These are phyloP conservation scores for Lactifluus subvellereus DNA, from an alignment of 768 basidiomycete species.

Conservation along the genomic window DNA sequence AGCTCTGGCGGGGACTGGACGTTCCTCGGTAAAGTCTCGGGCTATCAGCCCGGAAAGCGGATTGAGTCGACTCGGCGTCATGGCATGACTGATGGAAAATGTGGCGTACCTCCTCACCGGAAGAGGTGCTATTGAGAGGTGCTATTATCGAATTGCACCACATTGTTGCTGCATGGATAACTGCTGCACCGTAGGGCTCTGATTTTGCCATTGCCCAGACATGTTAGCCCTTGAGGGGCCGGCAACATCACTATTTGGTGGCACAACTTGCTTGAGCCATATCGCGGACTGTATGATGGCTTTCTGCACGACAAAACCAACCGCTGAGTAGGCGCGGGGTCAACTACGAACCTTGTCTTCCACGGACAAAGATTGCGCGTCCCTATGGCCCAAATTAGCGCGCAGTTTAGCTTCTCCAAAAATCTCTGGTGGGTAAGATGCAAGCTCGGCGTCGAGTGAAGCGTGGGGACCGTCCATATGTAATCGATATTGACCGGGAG, in stretches of 20 bases:
- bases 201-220: conserved; percentile 34
- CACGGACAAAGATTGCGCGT: conserved; percentile 37
- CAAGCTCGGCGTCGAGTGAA: conserved; percentile 39
- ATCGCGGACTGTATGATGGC: conserved; percentile 31
- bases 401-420: conserved; percentile 40
- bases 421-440: conserved; percentile 32
- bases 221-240: conserved; percentile 3
- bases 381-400: conserved; percentile 42
- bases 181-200: conserved; percentile 24
- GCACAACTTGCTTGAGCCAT: background rate
- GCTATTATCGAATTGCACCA: conserved; percentile 31
- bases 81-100: background rate
- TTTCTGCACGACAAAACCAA: conserved; percentile 29
- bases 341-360: conserved; percentile 51
- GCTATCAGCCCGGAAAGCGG: conserved; percentile 21
- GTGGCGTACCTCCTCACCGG: conserved; percentile 31
- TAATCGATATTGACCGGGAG: conserved; percentile 30
- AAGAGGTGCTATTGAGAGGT: conserved; percentile 36
- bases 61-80: conserved; percentile 1
- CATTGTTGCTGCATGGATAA: conserved; percentile 43
- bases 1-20: conserved; percentile 32
- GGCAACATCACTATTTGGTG: too few relatives aligned
- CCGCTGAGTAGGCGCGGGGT: conserved; percentile 6
- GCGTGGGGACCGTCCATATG: conserved; percentile 24
- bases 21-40: conserved; percentile 28